Base-by-base conservation (phyloP, 2,329 filamentous ascomycete genomes). In the Penicillium sp. region DNA sequence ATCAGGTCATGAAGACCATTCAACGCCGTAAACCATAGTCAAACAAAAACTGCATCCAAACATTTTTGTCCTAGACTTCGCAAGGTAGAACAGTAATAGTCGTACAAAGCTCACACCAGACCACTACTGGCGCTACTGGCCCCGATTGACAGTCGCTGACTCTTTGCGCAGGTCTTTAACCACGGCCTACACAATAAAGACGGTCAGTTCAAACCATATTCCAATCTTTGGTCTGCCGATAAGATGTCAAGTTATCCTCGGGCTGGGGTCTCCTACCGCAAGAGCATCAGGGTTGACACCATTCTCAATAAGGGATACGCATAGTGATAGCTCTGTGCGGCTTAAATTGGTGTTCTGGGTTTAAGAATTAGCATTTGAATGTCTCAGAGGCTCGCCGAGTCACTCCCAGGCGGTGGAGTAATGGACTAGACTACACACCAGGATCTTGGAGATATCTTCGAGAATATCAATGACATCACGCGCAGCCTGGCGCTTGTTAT, bases 281-380 rank as follows among this genome's bases (percentile, higher is more conserved):
- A 99, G 80, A 1, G 93, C 94, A 73, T 97, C 93, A 0, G 94
- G 94, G 70, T 96, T 96, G 27, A 97, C 91, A 14, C 94, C 94
- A 69, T 96, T 96, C 76, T 99, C 94, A 65, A 99, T 95, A 74
- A 99, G 84, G 51, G 92, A 96, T 57, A 97, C 93, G 75, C 94
- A 99, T 60, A 97, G 90, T 3, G 92, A 96, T 18, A 99, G 81
- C 20, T 92, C 92, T 51, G 92, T 88, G 29, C 93, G 87, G 74
- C 97, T 92, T 44, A 99, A 86, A 61, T 96, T 85, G 59, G 93
- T 96, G 77, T 97, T 97, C 93, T 97, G 57, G 15, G 14, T 6
- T 25, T 12, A 18, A 33, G 9, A 26, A 12, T 27, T 25, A 35
- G 5, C 14, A 53, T 52, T 20, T 4, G 4, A 6, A 5, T 22